Percentiles rank a stretch among this genome's conserved stretches.
Evolutionary conservation across 2,329 filamentous ascomycete species (phyloP).

Genomic region (Chaetomiaceae sp.): DNA sequence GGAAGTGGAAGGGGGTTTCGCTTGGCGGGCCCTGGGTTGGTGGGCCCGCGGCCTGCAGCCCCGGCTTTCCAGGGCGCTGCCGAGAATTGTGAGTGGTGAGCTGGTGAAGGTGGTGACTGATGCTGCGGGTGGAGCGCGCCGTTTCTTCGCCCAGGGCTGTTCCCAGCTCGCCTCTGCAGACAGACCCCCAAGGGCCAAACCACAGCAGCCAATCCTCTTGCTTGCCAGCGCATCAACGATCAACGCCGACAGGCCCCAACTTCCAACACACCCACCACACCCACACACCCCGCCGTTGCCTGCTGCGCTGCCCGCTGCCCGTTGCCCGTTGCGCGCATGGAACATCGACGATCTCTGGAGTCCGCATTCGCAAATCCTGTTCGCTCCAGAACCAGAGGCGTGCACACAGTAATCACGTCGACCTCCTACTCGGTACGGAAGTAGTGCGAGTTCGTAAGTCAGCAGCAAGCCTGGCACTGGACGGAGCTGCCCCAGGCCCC

Average conservation of each 20-base stretch:
- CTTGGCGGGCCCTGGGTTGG: not conserved
- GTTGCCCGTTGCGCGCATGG: constrained; percentile 37
- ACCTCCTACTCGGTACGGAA: too few species aligned
- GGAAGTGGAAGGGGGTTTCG: not conserved
- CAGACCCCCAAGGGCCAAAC: not conserved
- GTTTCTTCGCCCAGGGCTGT: constrained; percentile 14
- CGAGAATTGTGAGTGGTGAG: constrained; percentile 1
- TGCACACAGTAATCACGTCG: constrained; percentile 14
- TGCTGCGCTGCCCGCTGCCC: too few species aligned
- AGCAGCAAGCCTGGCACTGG: too few species aligned
- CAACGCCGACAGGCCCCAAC: constrained; percentile 40
- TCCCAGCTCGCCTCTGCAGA: constrained; percentile 11
- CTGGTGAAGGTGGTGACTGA: not conserved
- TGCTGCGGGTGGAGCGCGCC: not conserved
- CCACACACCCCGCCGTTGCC: too few species aligned
- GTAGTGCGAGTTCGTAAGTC: too few species aligned
- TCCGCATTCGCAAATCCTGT: constrained; percentile 37
- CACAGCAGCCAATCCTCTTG: constrained; percentile 31
- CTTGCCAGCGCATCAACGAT: constrained; percentile 47
- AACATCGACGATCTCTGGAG: constrained; percentile 36
- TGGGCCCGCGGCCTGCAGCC: constrained; percentile 11
- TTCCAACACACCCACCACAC: constrained; percentile 22
- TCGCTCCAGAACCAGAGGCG: constrained; percentile 31
- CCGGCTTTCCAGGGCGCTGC: not conserved
- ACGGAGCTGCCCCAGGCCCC: not conserved